Conservation (phyloP, 345 rosid species). For the Salix viminalis region DNA sequence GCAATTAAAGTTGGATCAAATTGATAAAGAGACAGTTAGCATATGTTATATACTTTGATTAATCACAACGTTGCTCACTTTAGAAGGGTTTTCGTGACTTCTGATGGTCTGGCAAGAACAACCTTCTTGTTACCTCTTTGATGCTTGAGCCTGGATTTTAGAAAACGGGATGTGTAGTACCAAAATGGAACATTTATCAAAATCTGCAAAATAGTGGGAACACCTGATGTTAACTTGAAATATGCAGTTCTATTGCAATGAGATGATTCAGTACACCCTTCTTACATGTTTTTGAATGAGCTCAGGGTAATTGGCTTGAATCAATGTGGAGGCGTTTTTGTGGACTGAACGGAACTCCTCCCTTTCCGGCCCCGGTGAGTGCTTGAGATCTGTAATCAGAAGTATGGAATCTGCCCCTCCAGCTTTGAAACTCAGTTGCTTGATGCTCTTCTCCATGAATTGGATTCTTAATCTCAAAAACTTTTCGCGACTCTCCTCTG, state of each 20-base stretch:
- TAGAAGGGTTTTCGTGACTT: conserved; percentile 47
- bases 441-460: conserved; percentile 39
- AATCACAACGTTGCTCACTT: conserved; percentile 33
- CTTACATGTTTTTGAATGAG: conserved; percentile 42
- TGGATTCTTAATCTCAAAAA: conserved; percentile 36
- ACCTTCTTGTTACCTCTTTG: conserved; percentile 28
- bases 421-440: conserved; percentile 38
- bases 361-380: conserved; percentile 27
- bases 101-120: conserved; percentile 44
- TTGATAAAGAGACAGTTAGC: neutral
- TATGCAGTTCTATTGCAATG: neutral
- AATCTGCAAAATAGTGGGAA: conserved; percentile 30
- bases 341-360: conserved; percentile 32
- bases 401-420: conserved; percentile 46
- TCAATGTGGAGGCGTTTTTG: conserved; percentile 23
- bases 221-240: neutral
- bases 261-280: neutral
- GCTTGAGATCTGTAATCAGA: conserved; percentile 49
- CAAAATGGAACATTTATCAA: conserved; percentile 55
- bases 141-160: conserved; percentile 27
- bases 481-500: conserved; percentile 26
- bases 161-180: conserved; percentile 42
- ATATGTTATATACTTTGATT: no score
- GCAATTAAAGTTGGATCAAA: neutral
- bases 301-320: conserved; percentile 48